phyloP scores from a whole-genome alignment of 2,329 filamentous ascomycete species.

The Volutella citrinella region DNA sequence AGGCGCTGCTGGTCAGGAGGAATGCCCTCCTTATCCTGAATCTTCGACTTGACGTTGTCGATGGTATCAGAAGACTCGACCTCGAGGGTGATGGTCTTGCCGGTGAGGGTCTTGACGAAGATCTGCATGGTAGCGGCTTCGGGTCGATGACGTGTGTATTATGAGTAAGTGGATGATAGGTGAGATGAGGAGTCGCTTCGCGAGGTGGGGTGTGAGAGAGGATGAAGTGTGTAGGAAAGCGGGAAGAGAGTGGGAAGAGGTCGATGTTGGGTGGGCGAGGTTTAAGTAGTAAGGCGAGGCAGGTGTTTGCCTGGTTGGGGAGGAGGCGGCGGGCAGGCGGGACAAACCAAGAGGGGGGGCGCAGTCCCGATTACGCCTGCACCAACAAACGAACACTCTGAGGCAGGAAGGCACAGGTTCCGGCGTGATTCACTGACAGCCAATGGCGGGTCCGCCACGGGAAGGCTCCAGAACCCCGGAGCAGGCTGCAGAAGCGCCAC shows the following conservation, averaged over 20 bases:
- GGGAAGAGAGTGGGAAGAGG: conserved; percentile 11
- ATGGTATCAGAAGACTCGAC: conserved; percentile 91
- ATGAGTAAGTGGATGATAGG: conserved; percentile 14
- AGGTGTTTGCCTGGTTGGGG: conserved; percentile 12
- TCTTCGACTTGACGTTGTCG: conserved; percentile 97
- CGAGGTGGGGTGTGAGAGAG: conserved; percentile 8
- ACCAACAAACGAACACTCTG: conserved; percentile 17
- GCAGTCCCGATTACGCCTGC: conserved; percentile 26
- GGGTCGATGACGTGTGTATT: conserved; percentile 21
- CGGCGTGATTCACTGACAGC: conserved; percentile 37
- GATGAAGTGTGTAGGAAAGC: conserved; percentile 12
- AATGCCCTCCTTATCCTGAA: conserved; percentile 98
- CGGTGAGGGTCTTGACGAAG: conserved; percentile 96
- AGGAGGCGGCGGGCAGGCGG: conserved; percentile 23
- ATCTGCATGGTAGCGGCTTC: conserved; percentile 75
- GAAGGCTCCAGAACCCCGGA: conserved; percentile 39
- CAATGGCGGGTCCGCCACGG: conserved; percentile 22
- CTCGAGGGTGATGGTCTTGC: conserved; percentile 55
- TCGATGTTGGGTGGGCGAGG: conserved; percentile 21
- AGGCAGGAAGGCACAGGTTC: conserved; percentile 8
- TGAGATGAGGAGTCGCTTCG: conserved; percentile 6
- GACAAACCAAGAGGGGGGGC: conserved; percentile 30
- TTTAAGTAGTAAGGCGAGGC: conserved; percentile 30
- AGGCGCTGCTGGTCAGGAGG: conserved; percentile 94
- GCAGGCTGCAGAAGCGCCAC: conserved; percentile 20